A percentile compares a stretch with the other conserved stretches of the same genome.
These are phyloP conservation scores for Camellia japonica DNA, from an alignment of 148 eudicot species.

Conservation along the genomic window DNA sequence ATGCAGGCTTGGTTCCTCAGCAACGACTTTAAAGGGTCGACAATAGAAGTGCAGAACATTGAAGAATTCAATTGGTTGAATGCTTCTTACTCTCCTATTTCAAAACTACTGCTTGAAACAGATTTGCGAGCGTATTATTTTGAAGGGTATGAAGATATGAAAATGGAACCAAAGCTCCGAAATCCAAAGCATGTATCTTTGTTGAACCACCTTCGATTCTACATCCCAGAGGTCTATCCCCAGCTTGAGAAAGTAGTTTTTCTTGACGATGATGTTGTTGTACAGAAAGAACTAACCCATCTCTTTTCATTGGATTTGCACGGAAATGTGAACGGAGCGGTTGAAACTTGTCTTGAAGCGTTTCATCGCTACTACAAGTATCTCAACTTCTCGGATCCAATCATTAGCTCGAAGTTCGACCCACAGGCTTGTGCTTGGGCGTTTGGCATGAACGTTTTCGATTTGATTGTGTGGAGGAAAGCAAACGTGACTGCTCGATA, in stretches of 20 bases:
- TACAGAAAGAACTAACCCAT: slow-evolving; percentile 64
- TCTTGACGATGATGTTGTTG: slow-evolving; percentile 73
- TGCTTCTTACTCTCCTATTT: slow-evolving; percentile 58
- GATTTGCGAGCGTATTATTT: slow-evolving; percentile 43
- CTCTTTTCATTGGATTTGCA: slow-evolving; percentile 67
- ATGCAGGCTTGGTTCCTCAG: slow-evolving; percentile 69
- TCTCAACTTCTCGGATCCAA: slow-evolving; percentile 63
- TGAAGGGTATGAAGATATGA: slow-evolving; percentile 45
- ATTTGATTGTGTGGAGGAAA: slow-evolving; percentile 67
- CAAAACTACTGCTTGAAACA: slow-evolving; percentile 31
- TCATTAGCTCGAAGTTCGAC: slow-evolving; percentile 65
- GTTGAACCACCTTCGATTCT: slow-evolving; percentile 69
- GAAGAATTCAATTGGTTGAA: slow-evolving; percentile 67
- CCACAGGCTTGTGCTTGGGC: slow-evolving; percentile 89
- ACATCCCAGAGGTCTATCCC: slow-evolving; percentile 64
- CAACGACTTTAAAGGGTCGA: slow-evolving; percentile 59
- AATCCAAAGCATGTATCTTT: slow-evolving; percentile 52
- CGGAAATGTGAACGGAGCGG: slow-evolving; percentile 74
- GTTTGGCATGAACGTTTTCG: slow-evolving; percentile 72
- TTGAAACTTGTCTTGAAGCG: slow-evolving; percentile 75
- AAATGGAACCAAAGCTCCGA: slow-evolving; percentile 42
- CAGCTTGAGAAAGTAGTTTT: slow-evolving; percentile 68
- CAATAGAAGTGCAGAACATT: slow-evolving; percentile 55
- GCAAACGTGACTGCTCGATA: slow-evolving; percentile 54
- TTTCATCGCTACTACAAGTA: slow-evolving; percentile 68